Evolutionary conservation across 495 filamentous ascomycete species (phyloP).

Genomic region (Hypoxylon trugodes): DNA sequence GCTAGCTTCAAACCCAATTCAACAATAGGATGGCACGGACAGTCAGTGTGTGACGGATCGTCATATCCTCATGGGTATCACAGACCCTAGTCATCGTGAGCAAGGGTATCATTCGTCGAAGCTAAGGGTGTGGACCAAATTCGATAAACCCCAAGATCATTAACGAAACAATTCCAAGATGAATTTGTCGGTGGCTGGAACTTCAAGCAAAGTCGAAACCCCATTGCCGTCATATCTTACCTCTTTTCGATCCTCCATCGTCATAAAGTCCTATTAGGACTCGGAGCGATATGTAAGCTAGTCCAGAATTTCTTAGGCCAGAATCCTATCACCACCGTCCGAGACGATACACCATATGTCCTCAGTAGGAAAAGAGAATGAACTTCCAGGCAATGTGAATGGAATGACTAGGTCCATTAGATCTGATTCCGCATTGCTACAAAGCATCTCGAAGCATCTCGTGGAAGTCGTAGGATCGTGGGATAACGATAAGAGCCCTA

Average conservation of each 20-base stretch:
- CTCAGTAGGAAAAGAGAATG: too few species aligned
- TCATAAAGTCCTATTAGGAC: too few species aligned
- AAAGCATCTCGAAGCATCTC: conserved; percentile 8
- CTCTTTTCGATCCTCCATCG: too few species aligned
- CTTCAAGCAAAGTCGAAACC: not conserved
- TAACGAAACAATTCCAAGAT: conserved; percentile 8
- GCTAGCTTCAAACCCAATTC: not conserved
- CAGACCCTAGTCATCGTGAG: conserved; percentile 18
- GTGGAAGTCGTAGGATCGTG: conserved; percentile 2
- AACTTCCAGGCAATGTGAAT: too few species aligned
- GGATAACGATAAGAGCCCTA: conserved; percentile 13
- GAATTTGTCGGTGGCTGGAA: not conserved
- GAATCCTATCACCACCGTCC: too few species aligned
- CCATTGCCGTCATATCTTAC: not conserved
- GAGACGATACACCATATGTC: too few species aligned
- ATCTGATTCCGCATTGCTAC: too few species aligned
- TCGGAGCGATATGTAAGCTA: too few species aligned
- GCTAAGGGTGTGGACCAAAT: conserved; percentile 1
- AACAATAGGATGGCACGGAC: conserved; percentile 27
- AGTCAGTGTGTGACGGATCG: conserved; percentile 27
- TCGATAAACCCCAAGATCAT: not conserved
- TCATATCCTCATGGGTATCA: conserved; percentile 31
- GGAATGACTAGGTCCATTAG: not conserved
- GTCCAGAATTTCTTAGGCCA: too few species aligned
- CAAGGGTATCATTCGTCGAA: conserved; percentile 26